Evolutionary conservation across 495 filamentous ascomycete species (phyloP).

Genomic region (Penicillium canariense): DNA sequence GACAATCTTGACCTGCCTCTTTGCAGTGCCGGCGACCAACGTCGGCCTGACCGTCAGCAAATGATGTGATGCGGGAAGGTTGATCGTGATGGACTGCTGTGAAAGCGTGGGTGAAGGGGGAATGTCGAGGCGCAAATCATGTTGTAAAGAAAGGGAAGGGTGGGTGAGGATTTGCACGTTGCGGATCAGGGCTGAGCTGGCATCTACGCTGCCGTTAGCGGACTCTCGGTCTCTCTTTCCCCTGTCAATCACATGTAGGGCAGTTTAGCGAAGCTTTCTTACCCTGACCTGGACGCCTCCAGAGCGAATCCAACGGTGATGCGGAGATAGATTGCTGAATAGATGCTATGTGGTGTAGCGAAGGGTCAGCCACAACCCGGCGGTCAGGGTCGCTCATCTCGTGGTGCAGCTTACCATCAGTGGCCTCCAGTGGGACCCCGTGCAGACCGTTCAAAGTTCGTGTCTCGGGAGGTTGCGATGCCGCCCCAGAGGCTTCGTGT

Average conservation of each 20-base stretch:
- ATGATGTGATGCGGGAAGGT: constrained; percentile 59
- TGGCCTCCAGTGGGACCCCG: not conserved
- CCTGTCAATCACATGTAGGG: not conserved
- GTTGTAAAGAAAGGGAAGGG: constrained; percentile 54
- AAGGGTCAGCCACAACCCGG: not conserved
- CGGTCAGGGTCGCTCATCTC: not conserved
- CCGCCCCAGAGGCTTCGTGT: constrained; percentile 11
- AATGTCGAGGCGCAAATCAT: constrained; percentile 54
- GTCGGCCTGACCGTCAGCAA: constrained; percentile 64
- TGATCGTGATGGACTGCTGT: constrained; percentile 67
- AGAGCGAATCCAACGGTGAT: constrained; percentile 32
- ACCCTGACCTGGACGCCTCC: constrained; percentile 57
- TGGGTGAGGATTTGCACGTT: constrained; percentile 66
- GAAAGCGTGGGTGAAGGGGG: constrained; percentile 57
- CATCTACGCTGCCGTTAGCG: constrained; percentile 29
- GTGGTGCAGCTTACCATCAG: constrained; percentile 14
- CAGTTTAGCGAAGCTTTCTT: constrained; percentile 9
- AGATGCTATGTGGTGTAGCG: not conserved
- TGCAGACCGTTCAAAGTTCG: constrained; percentile 9
- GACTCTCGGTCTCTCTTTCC: not conserved
- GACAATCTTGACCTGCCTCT: constrained; percentile 63
- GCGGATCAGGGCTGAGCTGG: constrained; percentile 59
- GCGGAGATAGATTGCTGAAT: constrained; percentile 17
- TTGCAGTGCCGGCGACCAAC: constrained; percentile 52
- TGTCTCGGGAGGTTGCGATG: constrained; percentile 22